Base-by-base conservation (phyloP, 2,329 filamentous ascomycete genomes). In the Cercospora sojina region DNA sequence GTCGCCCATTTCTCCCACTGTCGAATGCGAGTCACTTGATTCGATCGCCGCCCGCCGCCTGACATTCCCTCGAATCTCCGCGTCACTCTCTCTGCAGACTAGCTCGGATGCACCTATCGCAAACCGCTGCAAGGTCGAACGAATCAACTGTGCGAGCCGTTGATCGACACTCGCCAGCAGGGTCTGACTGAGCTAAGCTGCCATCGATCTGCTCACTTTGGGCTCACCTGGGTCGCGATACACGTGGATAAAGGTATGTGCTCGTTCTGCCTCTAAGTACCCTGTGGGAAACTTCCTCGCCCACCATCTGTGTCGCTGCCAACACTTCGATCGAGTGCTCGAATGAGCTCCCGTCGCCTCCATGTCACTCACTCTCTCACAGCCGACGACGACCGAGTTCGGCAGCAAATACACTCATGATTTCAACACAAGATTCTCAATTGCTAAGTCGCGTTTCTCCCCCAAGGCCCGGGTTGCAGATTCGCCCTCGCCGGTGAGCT, bases 281-380 rank as follows among this genome's bases (percentile, higher is more conserved):
- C 60, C 43, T 41, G 29, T 41, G 12, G 16, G 59, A 61, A 23
- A 25, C 20, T 41, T 55, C 13, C 32, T 32, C 31, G 16, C 60
- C 35, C 29, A 62, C 27, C n/a, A 55, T 20, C 23, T 23, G 13
- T 23, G 6, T 62, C 31, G 18, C 31, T 23, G 31, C 18, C 12
- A 13, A 5, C n/a, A 67, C 70, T 68, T 70, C 70, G 12, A 5
- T 56, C 27, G 27, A 8, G 18, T 25, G 70, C 71, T 66, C 70
- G 68, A 69, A 55, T 55, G 58, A 59, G 31, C 65, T 29, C 41
- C 29, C 59, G 41, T 51, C 65, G 67, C 70, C 67, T 72, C 70
- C 76, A 83, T 83, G 81, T 82, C 82, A 79, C 82, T 84, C 78
- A 83, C 82, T 72, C 78, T 83, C 64, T 80, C 81, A 74, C 81